Conservation (phyloP, 306 rosid genomes). For the Cicer cuneatum region DNA sequence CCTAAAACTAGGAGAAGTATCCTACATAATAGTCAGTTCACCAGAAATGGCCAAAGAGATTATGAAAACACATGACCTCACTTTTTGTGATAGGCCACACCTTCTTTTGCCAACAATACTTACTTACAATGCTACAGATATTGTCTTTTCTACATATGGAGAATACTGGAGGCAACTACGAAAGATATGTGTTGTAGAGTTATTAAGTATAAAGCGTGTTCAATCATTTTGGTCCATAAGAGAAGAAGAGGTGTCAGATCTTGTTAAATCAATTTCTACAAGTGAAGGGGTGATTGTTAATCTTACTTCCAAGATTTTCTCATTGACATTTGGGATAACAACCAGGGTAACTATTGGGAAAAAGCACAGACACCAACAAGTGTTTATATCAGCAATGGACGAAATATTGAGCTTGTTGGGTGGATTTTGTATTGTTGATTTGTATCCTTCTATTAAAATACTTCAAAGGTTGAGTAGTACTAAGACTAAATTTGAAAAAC, state of each 20-base stretch:
- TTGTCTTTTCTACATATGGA: slow-evolving; percentile 24
- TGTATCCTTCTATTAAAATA: slow-evolving; percentile 40
- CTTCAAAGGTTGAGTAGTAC: slow-evolving; percentile 10
- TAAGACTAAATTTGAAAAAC: background rate
- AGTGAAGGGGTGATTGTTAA: slow-evolving; percentile 38
- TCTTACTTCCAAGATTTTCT: slow-evolving; percentile 25
- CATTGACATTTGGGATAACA: background rate
- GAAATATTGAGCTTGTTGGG: slow-evolving; percentile 1
- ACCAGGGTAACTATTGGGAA: slow-evolving; percentile 32
- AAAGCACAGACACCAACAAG: slow-evolving; percentile 2
- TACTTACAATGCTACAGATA: background rate
- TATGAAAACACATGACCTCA: slow-evolving; percentile 28
- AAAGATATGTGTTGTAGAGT: slow-evolving; percentile 50
- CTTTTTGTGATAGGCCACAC: slow-evolving; percentile 24
- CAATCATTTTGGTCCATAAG: slow-evolving; percentile 43
- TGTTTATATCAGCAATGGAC: background rate
- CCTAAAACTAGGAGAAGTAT: slow-evolving; percentile 37
- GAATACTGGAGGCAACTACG: slow-evolving; percentile 44
- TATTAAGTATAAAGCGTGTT: slow-evolving; percentile 44
- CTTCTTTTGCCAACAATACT: background rate
- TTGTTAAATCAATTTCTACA: slow-evolving; percentile 7
- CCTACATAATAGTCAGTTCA: slow-evolving; percentile 31
- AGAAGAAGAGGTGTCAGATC: slow-evolving; percentile 37
- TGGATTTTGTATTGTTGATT: slow-evolving; percentile 37
- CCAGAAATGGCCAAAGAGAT: slow-evolving; percentile 33